Conservation (phyloP, 257 asterid genomes). For the Asclepias syriaca region DNA sequence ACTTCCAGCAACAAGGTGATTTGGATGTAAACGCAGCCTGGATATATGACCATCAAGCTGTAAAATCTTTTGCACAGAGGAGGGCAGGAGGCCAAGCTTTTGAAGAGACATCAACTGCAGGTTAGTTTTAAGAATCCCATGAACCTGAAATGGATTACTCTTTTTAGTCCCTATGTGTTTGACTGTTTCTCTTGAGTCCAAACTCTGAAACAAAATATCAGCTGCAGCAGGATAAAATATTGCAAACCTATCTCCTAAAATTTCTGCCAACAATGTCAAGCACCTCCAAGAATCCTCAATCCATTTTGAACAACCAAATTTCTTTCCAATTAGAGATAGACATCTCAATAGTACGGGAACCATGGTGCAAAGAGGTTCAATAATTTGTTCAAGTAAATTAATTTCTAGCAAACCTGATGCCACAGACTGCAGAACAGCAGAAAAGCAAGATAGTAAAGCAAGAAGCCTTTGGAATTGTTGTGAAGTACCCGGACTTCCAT, state of each 20-base stretch:
- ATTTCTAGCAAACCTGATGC: slow-evolving; percentile 98
- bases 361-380: slow-evolving; percentile 82
- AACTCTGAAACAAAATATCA: slow-evolving; percentile 85
- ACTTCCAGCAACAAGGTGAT: slow-evolving; percentile 84
- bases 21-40: slow-evolving; percentile 92
- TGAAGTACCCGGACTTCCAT: slow-evolving; percentile 71
- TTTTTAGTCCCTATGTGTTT: slow-evolving; percentile 30
- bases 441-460: slow-evolving; percentile 72
- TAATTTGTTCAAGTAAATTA: slow-evolving; percentile 74
- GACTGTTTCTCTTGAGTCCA: slow-evolving; percentile 42
- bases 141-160: slow-evolving; percentile 76
- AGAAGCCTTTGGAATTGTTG: slow-evolving; percentile 86
- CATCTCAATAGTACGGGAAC: slow-evolving; percentile 75
- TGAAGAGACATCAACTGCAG: slow-evolving; percentile 87
- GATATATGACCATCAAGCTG: slow-evolving; percentile 69
- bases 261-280: slow-evolving; percentile 97
- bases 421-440: slow-evolving; percentile 87
- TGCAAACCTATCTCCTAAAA: slow-evolving; percentile 78
- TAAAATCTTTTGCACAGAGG: slow-evolving; percentile 65
- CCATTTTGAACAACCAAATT: slow-evolving; percentile 96
- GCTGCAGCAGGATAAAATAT: slow-evolving; percentile 64
- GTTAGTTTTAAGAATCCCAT: slow-evolving; percentile 94
- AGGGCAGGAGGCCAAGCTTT: slow-evolving; percentile 80
- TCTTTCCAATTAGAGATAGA: slow-evolving; percentile 76
- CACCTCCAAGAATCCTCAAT: slow-evolving; percentile 96